phyloP scores from a whole-genome alignment of 2,329 filamentous ascomycete genomes.

The Apiospora marii region DNA sequence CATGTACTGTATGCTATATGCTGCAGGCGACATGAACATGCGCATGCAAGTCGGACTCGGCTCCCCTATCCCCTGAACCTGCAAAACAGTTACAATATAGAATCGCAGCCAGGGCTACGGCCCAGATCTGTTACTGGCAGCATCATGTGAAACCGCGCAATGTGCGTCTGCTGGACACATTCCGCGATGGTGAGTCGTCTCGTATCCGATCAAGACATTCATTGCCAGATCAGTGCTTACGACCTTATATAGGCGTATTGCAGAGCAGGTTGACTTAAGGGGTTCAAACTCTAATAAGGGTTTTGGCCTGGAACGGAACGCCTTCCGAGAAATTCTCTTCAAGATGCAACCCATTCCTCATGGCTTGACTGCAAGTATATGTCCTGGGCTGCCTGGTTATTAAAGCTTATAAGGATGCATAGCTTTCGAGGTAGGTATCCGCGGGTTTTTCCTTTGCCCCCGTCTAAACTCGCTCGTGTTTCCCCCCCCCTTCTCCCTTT shows the following conservation, averaged over 20 bases:
- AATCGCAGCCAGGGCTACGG: neutral
- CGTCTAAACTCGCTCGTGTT: neutral
- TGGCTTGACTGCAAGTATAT: neutral
- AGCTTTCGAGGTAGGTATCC: conserved; percentile 9
- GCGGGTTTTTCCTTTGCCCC: neutral
- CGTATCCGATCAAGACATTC: conserved; percentile 11
- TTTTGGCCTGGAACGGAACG: conserved; percentile 3
- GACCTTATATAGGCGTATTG: neutral
- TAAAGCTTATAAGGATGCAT: conserved; percentile 17
- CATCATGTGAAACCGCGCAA: neutral
- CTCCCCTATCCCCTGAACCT: neutral
- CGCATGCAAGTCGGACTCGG: conserved; percentile 6
- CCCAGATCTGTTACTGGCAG: neutral
- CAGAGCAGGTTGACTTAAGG: neutral
- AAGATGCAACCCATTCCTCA: conserved; percentile 14
- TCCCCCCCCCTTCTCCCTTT: neutral
- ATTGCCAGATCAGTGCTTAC: neutral
- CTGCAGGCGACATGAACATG: neutral
- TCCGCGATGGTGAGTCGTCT: neutral
- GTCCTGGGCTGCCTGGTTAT: conserved; percentile 8
- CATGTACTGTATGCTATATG: conserved; percentile 7
- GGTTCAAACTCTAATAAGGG: conserved; percentile 14
- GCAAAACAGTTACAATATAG: neutral
- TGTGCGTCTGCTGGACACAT: neutral
- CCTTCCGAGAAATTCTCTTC: conserved; percentile 15